Percentiles rank a stretch among this genome's conserved stretches.
These are phyloP conservation scores for Neckera pumila DNA, from an alignment of 225 moss, liverwort and hornwort genomes.

Conservation along the genomic window DNA sequence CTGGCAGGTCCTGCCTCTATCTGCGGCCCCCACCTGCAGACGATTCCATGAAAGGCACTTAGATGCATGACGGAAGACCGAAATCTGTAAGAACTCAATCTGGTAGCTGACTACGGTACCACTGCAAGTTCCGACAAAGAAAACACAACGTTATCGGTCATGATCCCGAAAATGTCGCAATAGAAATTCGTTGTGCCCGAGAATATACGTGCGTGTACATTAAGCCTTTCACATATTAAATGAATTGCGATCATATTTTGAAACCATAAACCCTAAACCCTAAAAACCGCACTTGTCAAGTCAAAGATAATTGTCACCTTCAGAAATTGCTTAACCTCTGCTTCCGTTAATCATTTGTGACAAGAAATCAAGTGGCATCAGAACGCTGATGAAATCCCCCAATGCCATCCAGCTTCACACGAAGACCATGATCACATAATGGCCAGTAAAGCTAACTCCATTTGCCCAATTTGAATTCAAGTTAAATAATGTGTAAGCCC, in stretches of 20 bases:
- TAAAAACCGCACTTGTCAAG: neutral
- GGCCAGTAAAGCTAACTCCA: neutral
- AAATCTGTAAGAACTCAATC: neutral
- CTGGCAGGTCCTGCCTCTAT: conserved; percentile 52
- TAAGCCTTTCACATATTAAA: neutral
- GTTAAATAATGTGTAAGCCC: neutral
- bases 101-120: neutral
- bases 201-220: neutral
- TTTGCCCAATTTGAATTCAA: neutral
- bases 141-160: neutral
- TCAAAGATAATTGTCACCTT: neutral
- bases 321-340: neutral
- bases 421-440: neutral
- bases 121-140: neutral
- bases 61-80: neutral
- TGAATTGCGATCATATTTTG: neutral
- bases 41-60: neutral
- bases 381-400: neutral
- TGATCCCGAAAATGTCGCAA: neutral
- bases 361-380: neutral
- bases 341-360: neutral
- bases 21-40: conserved; percentile 78
- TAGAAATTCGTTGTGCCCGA: neutral
- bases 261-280: neutral
- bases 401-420: neutral